Conservation (phyloP, 352 stramenopile species). For the Phytophthora syringae region DNA sequence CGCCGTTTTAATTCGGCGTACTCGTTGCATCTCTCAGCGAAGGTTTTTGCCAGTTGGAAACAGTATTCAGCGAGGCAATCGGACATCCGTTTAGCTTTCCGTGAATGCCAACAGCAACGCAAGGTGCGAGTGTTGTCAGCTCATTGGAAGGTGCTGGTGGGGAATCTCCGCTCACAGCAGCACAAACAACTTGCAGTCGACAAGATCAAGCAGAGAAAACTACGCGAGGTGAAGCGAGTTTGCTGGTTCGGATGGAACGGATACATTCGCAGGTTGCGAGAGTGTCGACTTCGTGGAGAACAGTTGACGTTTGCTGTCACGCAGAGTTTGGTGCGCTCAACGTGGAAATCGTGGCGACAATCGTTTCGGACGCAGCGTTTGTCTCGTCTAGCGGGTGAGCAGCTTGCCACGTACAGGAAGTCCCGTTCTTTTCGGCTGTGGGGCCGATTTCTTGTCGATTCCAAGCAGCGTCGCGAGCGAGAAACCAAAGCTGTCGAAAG, state of each 20-base stretch:
- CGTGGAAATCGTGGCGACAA: constrained; percentile 30
- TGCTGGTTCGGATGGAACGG: constrained; percentile 17
- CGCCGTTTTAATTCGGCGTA: constrained; percentile 21
- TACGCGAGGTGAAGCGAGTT: neutral
- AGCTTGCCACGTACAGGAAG: constrained; percentile 18
- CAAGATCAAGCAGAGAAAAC: neutral
- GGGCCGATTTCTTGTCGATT: constrained; percentile 15
- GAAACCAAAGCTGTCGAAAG: constrained; percentile 4
- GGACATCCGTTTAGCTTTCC: constrained; percentile 1
- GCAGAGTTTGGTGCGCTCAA: neutral
- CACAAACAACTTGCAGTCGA: constrained; percentile 15
- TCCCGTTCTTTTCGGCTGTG: constrained; percentile 24
- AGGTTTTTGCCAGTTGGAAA: constrained; percentile 20
- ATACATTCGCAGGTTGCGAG: neutral
- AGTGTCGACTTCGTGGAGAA: constrained; percentile 15
- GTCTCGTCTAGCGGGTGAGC: constrained; percentile 15
- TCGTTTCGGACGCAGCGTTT: constrained; percentile 12
- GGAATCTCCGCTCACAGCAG: constrained; percentile 11
- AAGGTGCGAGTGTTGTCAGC: neutral
- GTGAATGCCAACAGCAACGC: constrained; percentile 2
- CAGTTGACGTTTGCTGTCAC: constrained; percentile 1
- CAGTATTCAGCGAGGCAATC: neutral
- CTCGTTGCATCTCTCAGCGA: constrained; percentile 7
- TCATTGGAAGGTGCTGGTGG: constrained; percentile 21
- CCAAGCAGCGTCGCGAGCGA: constrained; percentile 9